Base-by-base conservation (phyloP, 2,329 filamentous ascomycete species). In the Aspergillus alliaceus region DNA sequence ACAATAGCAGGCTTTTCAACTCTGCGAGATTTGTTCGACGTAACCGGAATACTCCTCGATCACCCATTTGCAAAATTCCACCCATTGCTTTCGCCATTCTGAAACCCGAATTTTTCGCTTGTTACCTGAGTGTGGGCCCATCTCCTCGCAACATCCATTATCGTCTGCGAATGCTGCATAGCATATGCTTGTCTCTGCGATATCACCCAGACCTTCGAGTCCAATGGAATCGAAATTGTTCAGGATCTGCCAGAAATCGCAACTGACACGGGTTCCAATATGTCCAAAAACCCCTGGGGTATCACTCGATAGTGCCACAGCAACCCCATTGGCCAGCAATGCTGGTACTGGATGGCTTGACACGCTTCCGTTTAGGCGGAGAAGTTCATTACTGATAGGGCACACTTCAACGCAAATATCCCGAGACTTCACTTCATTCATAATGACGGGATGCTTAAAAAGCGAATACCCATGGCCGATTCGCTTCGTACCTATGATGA, bases 161-260 rank as follows among this genome's bases (percentile, higher is more conserved):
- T n/a, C n/a, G n/a, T n/a, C n/a, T n/a, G n/a, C n/a, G n/a, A n/a
- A n/a, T n/a, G 7, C 91, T 89, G 91, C 91, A 98, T 37, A 90
- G 84, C 40, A 98, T 86, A 63, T 90, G 96, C 69, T 96, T n/a
- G n/a, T 98, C 80, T 98, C 92, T 0, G 92, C 93, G 65, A 99
- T 80, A 55, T 88, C 90, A 0, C 89, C 93, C 51, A 98, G 77
- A 0, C 93, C 93, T 11, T 90, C 91, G 2, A 98, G 81, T 0
- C 93, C 95, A 12, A 97, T 83, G 69, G 95, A 96, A 58, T 96
- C 89, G 85, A 93, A 95, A 0, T 90, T 93, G 74, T 96, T 92
- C 18, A 97, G 78, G 1, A 90, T 89, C 74, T 96, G 91, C 91
- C 91, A 97, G 74, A 96, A 96, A 75, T 97, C 92, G 74, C 96